phyloP scores from a whole-genome alignment of 805 yeast genomes.

The Zygoascus ofunaensis region DNA sequence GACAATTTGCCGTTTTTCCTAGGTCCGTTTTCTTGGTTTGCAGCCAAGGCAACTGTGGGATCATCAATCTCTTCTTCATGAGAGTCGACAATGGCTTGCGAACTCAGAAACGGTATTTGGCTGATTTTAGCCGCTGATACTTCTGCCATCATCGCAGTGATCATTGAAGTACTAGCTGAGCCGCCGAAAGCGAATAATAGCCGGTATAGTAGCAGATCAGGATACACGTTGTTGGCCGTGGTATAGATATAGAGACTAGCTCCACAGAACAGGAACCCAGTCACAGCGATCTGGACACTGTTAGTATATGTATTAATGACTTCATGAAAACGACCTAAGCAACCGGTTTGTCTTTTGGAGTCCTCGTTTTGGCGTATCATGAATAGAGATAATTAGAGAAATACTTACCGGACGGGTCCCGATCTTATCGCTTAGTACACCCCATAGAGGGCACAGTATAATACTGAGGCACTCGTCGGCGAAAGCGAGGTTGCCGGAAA shows the following conservation, averaged over 20 bases:
- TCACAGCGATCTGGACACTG: slow-evolving; percentile 30
- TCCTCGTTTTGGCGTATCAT: too few species aligned
- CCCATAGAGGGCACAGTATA: slow-evolving; percentile 49
- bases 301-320: too few species aligned
- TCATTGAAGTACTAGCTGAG: slow-evolving; percentile 43
- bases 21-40: slow-evolving; percentile 1
- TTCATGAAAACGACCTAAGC: too few species aligned
- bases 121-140: slow-evolving; percentile 33
- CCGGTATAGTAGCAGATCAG: slow-evolving; percentile 44
- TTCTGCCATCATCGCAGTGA: slow-evolving; percentile 53
- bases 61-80: slow-evolving; percentile 14
- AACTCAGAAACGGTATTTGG: slow-evolving; percentile 13
- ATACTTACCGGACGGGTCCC: slow-evolving; percentile 41
- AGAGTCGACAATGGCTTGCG: slow-evolving; percentile 10
- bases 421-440: slow-evolving; percentile 51
- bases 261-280: slow-evolving; percentile 43
- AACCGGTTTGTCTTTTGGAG: too few species aligned
- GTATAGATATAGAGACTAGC: slow-evolving; percentile 43
- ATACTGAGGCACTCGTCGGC: slow-evolving; percentile 53
- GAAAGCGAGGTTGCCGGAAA: slow-evolving; percentile 42
- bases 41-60: slow-evolving; percentile 3
- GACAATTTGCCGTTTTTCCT: slow-evolving; percentile 45
- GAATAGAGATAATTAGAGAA: neutral
- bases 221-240: slow-evolving; percentile 36
- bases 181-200: slow-evolving; percentile 55